Evolutionary conservation across 805 yeast genomes (phyloP), one percentile per base, ranked within the genome.

Genomic region (Ogataea nonfermentans): DNA sequence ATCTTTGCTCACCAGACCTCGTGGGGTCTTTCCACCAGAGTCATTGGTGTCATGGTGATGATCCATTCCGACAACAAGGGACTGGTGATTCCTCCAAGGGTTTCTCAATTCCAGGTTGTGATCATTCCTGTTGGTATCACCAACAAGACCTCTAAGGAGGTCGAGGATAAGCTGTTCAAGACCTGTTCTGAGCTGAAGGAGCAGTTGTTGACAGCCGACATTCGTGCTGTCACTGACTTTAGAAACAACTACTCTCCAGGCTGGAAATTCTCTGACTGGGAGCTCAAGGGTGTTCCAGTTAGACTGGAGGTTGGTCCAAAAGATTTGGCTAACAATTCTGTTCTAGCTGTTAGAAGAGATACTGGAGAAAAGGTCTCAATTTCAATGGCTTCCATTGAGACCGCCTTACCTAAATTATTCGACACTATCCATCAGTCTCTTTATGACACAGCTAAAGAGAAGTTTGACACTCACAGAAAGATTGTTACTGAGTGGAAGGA

Each of bases 31-130:
- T 90, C 97, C 34, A 93, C 99, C 44, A 87, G 99, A 71, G 93
- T 85, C 51, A 90, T 93, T 63, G 99, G 99, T 76, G 99, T 95
- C 53, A 93, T 93, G 98, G 89, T 88, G 44, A 93, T 93, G 99
- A 79, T 89, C 44, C 99, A 93, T 66, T 89, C 97, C 25, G 99
- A 93, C 68, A 90, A 95, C 76, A 91, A 89, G 73, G 99, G 99
- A 66, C 74, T 93, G 55, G 98, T 93, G 33, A 75, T 95, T 55
- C 99, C 99, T 47, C 99, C 99, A 57, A 78, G 96, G 60, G 97
- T 91, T 20, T 86, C 99, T 12, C 93, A 85, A 68, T 73, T 69
- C 61, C 99, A 93, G 74, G 89, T 81, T 47, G 95, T 89, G 37
- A 83, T 93, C 40, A 80, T 93, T 48, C 98, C 99, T 49, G 95